Evolutionary conservation across 2,329 filamentous ascomycete genomes (phyloP), one percentile per base, ranked within the genome.

Genomic region (Aureobasidium zeae): DNA sequence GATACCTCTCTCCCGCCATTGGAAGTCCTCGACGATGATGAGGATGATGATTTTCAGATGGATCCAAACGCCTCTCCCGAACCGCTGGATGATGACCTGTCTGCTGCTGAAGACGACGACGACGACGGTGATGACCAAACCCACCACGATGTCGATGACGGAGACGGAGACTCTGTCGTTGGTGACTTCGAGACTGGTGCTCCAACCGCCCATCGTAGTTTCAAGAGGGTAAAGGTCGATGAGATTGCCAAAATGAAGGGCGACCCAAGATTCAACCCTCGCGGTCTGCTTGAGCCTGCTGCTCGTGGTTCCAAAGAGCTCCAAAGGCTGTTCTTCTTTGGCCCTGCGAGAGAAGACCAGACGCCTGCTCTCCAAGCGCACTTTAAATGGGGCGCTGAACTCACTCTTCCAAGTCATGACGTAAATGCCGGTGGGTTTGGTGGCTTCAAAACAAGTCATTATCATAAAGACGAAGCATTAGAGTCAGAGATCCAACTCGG

Each of bases 341-440:
- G 75, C 4, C 64, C 69, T 2, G 65, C 64, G 19, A 54, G 63
- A 11, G 64, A 69, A 13, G 73, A 77, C 47, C 52, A 73, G n/a
- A 57, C 63, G 13, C 63, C 69, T 8, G 57, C 71, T 4, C 46
- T 74, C 5, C 60, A 64, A 49, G 65, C 69, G 12, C 64, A 71
- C 42, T 68, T 73, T 44, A 62, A 64, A 35, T 79, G 74, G 74
- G 60, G 60, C 1, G 50, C 63, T 8, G 69, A 77, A 48, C 62
- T 67, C 9, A 69, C 68, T 3, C 62, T 78, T 30, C 76, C 75
- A 3, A 68, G 62, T 44, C 65, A 69, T 8, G 52, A 53, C 28
- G 61, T 59, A 48, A 50, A 52, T 50, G 45, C 49, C 24, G 41
- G 48, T 53, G 59, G 51, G 48, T 42, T 52, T 52, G 55, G 68